Evolutionary conservation across 1,284 basidiomycete species (phyloP).

Genomic region (Puccinia novopanici): DNA sequence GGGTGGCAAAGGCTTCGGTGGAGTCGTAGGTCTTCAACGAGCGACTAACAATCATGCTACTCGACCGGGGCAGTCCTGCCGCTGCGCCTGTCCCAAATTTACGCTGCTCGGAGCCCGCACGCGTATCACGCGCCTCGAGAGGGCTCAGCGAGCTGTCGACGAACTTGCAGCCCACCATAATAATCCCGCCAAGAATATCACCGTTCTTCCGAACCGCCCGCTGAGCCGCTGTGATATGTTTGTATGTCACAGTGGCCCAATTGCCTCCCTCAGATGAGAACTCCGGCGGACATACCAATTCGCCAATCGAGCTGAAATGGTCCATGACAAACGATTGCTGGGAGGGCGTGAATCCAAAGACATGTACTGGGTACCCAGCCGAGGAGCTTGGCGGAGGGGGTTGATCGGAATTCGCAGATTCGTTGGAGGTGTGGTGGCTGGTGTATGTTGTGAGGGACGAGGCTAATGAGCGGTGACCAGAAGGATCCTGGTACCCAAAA

Average conservation of each 20-base stretch:
- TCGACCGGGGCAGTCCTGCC: background rate
- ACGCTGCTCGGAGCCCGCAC: slow-evolving; percentile 5
- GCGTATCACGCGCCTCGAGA: background rate
- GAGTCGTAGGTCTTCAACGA: slow-evolving; percentile 33
- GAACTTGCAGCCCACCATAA: slow-evolving; percentile 80
- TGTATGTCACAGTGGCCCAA: slow-evolving; percentile 62
- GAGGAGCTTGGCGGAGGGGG: background rate
- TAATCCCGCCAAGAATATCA: slow-evolving; percentile 70
- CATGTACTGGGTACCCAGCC: slow-evolving; percentile 31
- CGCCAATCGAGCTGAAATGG: slow-evolving; percentile 43
- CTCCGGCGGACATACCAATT: slow-evolving; percentile 29
- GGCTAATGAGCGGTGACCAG: slow-evolving; percentile 40
- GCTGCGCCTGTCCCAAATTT: background rate
- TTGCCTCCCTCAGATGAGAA: slow-evolving; percentile 55
- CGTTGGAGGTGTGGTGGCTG: slow-evolving; percentile 14
- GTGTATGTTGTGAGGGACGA: slow-evolving; percentile 15
- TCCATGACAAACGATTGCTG: slow-evolving; percentile 43
- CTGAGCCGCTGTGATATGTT: slow-evolving; percentile 69
- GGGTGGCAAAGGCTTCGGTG: slow-evolving; percentile 36
- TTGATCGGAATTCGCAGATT: background rate
- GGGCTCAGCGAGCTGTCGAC: slow-evolving; percentile 60
- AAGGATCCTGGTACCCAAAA: slow-evolving; percentile 8
- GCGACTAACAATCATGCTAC: slow-evolving; percentile 34
- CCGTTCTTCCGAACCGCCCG: slow-evolving; percentile 76
- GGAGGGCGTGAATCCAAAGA: slow-evolving; percentile 41